These are phyloP conservation scores for Nicotiana obtusifolia DNA, from an alignment of 257 asterid species.

Conservation along the genomic window DNA sequence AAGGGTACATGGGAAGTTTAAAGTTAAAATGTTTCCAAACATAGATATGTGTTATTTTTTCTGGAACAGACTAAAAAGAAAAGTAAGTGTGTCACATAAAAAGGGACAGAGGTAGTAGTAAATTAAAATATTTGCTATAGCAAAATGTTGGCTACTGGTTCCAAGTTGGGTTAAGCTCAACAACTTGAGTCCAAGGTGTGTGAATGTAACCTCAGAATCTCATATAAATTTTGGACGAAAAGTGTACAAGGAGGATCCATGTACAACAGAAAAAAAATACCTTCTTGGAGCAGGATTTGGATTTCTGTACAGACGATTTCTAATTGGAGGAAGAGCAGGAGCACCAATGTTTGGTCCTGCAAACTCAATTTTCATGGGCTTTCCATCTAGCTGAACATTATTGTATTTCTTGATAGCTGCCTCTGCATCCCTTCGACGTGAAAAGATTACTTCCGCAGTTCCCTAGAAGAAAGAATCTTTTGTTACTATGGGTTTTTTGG, in stretches of 20 bases:
- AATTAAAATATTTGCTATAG: neutral
- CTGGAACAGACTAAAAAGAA: too few relatives aligned
- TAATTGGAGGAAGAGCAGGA: conserved; percentile 12
- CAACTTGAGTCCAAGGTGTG: neutral
- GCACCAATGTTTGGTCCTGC: conserved; percentile 44
- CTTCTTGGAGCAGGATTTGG: conserved; percentile 34
- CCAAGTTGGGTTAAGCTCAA: neutral
- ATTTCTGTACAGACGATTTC: conserved; percentile 25
- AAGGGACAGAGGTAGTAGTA: neutral
- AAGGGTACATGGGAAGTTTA: too few relatives aligned
- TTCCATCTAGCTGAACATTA: conserved; percentile 66
- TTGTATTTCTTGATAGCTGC: conserved; percentile 63
- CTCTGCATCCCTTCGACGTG: conserved; percentile 54
- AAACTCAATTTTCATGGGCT: conserved; percentile 61
- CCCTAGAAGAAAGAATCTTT: conserved; percentile 47
- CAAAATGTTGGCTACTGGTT: neutral
- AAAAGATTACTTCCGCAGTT: conserved; percentile 82
- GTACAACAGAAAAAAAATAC: conserved; percentile 8
- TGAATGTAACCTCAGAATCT: neutral
- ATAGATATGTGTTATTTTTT: too few relatives aligned
- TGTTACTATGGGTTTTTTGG: neutral
- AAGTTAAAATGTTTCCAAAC: too few relatives aligned
- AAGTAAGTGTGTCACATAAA: too few relatives aligned
- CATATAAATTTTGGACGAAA: neutral
- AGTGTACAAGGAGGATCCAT: neutral